Conservation (phyloP, 2,329 filamentous ascomycete species). For the Colletotrichum liaoningense region DNA sequence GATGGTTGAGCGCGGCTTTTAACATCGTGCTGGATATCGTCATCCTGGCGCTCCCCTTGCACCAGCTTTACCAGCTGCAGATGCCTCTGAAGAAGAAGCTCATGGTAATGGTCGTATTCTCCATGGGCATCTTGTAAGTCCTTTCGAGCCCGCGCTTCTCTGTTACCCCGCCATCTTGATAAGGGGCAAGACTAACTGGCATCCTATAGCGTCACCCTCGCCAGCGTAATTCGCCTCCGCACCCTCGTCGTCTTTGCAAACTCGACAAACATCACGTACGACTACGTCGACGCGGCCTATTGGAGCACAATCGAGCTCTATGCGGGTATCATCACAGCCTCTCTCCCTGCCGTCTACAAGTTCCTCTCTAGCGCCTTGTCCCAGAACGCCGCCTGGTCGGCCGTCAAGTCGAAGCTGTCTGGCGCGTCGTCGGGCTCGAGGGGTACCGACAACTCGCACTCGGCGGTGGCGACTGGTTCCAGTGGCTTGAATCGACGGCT, state of each 20-base stretch:
- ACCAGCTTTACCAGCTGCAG: slow-evolving; percentile 36
- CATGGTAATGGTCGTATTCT: slow-evolving; percentile 35
- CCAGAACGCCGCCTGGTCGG: neutral
- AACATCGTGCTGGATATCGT: slow-evolving; percentile 39
- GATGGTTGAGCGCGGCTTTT: slow-evolving; percentile 23
- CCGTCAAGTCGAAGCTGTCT: neutral
- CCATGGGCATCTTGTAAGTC: slow-evolving; percentile 38
- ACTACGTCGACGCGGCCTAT: slow-evolving; percentile 19
- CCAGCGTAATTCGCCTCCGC: slow-evolving; percentile 12
- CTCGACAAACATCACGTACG: slow-evolving; percentile 4
- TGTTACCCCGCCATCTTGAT: too few relatives aligned
- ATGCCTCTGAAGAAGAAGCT: slow-evolving; percentile 37
- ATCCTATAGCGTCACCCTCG: slow-evolving; percentile 3
- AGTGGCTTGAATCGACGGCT: neutral
- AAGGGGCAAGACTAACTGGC: neutral
- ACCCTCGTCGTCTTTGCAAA: slow-evolving; percentile 18
- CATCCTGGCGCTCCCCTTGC: slow-evolving; percentile 37
- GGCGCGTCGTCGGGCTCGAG: neutral
- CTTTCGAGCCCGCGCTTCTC: too few relatives aligned
- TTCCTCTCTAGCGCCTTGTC: neutral
- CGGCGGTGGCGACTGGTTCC: neutral
- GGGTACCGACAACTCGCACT: neutral
- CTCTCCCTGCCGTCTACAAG: slow-evolving; percentile 21
- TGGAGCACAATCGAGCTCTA: slow-evolving; percentile 34
- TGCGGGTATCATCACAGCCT: slow-evolving; percentile 10